Base-by-base conservation (phyloP, 345 rosid genomes). In the Abelmoschus esculentus region DNA sequence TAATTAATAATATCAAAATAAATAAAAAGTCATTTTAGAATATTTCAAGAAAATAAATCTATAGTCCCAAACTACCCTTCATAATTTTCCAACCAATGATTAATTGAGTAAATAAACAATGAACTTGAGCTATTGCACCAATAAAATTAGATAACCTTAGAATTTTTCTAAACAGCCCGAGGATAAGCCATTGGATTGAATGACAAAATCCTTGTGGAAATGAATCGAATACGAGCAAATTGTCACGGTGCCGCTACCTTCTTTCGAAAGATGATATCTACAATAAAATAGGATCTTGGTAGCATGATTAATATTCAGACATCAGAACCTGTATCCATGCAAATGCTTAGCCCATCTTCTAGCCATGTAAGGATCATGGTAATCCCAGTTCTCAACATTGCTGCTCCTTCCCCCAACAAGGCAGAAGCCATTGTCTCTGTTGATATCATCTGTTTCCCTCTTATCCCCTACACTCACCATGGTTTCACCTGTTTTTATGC, bases 301-400 rank as follows among this genome's bases (percentile, higher is more conserved):
- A 47, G 54, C 59, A 53, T 66, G 59, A 71, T 58, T 78, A 56
- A 69, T 22, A 49, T 73, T 22, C 26, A 22, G n/a, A n/a, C n/a
- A n/a, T 82, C 77, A 80, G 64, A 86, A 76, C 79, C 89, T 81
- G 70, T 87, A 89, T 53, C 86, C 91, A 75, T 86, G 90, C 80
- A 91, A 82, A 76, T 86, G 90, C 76, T 87, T 91, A 34, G 93
- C 89, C 96, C 96, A 91, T 75, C 97, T 78, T 83, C 91, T 85
- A 34, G 91, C 96, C 93, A 91, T 84, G 80, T 77, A 80, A 67
- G 88, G 93, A 65, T 87, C 87, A 75, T 83, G 91, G 75, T 84
- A 87, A 67, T 85, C 91, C 96, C 87, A 89, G 70, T 83, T 70
- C 73, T 86, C 89, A 2, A 75, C 87, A 60, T 77, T 74, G 58